Base-by-base conservation (phyloP, 1,139 yeast genomes). In the Zygosaccharomyces sapae region DNA sequence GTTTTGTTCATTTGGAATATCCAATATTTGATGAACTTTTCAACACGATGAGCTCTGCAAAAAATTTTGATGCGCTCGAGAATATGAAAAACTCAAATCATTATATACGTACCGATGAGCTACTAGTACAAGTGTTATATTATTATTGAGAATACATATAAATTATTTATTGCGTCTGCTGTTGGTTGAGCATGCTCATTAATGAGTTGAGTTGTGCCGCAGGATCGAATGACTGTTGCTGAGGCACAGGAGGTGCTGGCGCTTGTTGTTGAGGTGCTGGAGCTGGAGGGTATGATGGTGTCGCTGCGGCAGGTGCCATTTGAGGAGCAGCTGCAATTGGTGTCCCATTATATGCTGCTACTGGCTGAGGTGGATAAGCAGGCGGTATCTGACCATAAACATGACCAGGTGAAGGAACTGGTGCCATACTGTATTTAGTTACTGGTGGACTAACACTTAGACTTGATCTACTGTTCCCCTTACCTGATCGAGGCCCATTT, bases 401-500 rank as follows among this genome's bases (percentile, higher is more conserved):
- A 43, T 53, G 57, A 38, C 45, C 57, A 33, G 57, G 55, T 43
- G 54, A 57, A 43, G 53, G 51, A 40, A 59, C 62, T 31, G 46
- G 46, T 43, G 48, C 50, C 44, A 58, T 31, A 43, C 41, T 36
- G 41, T 41, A 49, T 10, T 47, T 33, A 5, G 40, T 37, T 43
- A 46, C 35, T 1, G 52, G 45, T 5, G 52, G 52, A 19, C 46
- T 45, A 5, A 22, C 38, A 27, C 38, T 31, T 12, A 31, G 27
- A 19, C 38, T 40, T 10, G 48, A 40, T 31, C 40, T 43, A 12
- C 43, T 45, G 20, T 81, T 83, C 4, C 84, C 83, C 60, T 77
- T 77, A 57, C 84, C 84, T 1, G 94, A 84, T 63, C 84, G 80
- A 33, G 95, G 95, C 4, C 95, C 95, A 65, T 84, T 83, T 69